Base-by-base conservation (phyloP, 495 filamentous ascomycete genomes). In the Xylaria bambusicola region DNA sequence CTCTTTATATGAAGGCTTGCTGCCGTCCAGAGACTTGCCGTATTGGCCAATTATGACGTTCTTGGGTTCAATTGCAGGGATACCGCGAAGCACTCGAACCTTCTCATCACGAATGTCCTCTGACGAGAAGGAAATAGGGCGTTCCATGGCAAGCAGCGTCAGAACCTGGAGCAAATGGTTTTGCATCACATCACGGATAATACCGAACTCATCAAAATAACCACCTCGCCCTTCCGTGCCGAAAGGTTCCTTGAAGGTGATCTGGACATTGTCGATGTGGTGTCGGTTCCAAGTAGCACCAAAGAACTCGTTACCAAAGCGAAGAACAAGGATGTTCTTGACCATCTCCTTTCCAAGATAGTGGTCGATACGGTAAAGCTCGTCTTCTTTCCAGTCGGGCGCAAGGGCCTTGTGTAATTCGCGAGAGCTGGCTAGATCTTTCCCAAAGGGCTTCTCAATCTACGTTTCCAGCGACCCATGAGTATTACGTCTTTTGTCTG, bases 281-380 rank as follows among this genome's bases (percentile, higher is more conserved):
- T 97, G 93, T 57, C 94, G 86, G 80, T 97, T 98, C 95, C 95
- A 99, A 54, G 94, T 98, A 47, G 95, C 95, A 56, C 93, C 92
- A 66, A 99, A 95, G 83, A 99, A 98, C 68, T 97, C 92, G 77
- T 99, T 99, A 63, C 94, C 95, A 73, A 99, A 99, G 64, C 95
- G 85, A 61, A 99, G 86, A 65, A 99, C 97, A 53, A 99, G 85
- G 68, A 99, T 95, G 74, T 99, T 99, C 85, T 99, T 99, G 56
- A 99, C 95, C 95, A 99, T 99, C 81, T 99, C 95, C 85, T 99
- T 99, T 65, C 95, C 95, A 40, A 99, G 84, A 73, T 99, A 99
- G 79, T 99, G 95, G 74, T 99, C 95, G 69, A 99, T 99, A 69
- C 95, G 93, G 86, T 95, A 99, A 65, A 98, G 90, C 80, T 99